phyloP scores from a whole-genome alignment of 2,329 filamentous ascomycete species.

The Alternaria postmessia region DNA sequence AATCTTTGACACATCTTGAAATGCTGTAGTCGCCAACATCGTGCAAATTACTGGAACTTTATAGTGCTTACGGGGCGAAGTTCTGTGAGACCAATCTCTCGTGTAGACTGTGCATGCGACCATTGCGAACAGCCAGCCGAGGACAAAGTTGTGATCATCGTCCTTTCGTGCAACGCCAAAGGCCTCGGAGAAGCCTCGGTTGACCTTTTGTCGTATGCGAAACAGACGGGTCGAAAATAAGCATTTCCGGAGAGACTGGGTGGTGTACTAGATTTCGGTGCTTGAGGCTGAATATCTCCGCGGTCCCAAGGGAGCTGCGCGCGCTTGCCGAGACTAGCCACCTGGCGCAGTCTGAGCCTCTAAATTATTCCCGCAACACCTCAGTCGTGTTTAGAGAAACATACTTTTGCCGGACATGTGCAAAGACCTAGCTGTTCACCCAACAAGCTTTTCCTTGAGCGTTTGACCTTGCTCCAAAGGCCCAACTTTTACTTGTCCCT shows the following conservation, averaged over 20 bases:
- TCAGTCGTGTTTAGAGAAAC: background rate
- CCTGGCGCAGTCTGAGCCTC: background rate
- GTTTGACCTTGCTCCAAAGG: slow-evolving; percentile 42
- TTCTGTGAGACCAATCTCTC: background rate
- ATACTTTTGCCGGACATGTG: background rate
- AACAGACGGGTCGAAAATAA: background rate
- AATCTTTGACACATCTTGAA: background rate
- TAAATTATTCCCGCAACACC: background rate
- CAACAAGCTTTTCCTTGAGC: slow-evolving; percentile 14
- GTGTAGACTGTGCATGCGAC: background rate
- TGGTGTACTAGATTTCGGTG: background rate
- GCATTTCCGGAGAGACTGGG: background rate
- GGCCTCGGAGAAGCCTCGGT: background rate
- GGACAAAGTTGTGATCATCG: background rate
- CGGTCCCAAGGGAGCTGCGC: slow-evolving; percentile 8
- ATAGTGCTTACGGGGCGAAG: background rate
- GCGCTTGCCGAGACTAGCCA: slow-evolving; percentile 3
- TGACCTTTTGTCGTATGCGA: slow-evolving; percentile 1
- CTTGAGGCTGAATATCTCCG: slow-evolving; percentile 24
- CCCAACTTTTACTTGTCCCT: slow-evolving; percentile 59
- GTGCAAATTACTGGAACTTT: background rate
- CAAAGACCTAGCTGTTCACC: background rate
- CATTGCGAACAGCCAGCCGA: background rate
- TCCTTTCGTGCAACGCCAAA: background rate
- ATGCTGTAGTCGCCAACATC: background rate